Percentiles rank a stretch among this genome's conserved stretches.
phyloP scores from a whole-genome alignment of 225 moss, liverwort and hornwort genomes.

The Rhytidiadelphus loreus region DNA sequence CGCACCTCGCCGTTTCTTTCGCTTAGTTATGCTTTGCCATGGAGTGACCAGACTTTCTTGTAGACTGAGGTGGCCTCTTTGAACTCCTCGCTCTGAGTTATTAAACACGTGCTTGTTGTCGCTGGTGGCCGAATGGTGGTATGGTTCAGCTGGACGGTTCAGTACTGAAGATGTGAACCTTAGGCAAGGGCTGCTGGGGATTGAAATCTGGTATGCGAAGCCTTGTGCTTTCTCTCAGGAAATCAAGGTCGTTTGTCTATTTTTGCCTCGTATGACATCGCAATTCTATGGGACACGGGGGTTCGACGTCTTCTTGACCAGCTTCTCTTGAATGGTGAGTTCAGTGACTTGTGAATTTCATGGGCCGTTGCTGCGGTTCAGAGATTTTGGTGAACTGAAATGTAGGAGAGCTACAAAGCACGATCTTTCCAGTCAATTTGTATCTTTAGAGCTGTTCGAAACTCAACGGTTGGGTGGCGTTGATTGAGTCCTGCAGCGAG shows the following conservation, averaged over 20 bases:
- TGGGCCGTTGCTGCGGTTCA: constrained; percentile 7
- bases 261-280: not conserved
- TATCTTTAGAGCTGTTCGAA: constrained; percentile 14
- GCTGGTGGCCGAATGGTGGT: not conserved
- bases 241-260: not conserved
- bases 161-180: constrained; percentile 6
- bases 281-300: constrained; percentile 1
- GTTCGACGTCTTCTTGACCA: not conserved
- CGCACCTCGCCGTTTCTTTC: not conserved
- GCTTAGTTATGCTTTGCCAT: constrained; percentile 1
- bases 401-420: constrained; percentile 10
- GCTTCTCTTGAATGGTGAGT: constrained; percentile 21
- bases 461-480: constrained; percentile 10
- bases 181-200: not conserved
- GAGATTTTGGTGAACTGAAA: constrained; percentile 14
- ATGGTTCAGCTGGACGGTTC: constrained; percentile 19
- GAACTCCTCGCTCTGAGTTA: constrained; percentile 4
- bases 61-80: constrained; percentile 5
- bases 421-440: constrained; percentile 7
- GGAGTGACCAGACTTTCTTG: constrained; percentile 11
- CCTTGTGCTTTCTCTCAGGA: not conserved
- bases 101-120: not conserved
- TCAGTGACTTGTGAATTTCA: constrained; percentile 19
- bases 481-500: not conserved
- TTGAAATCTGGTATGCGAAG: constrained; percentile 12